Percentiles rank a stretch among this genome's conserved stretches.
Evolutionary conservation across 73 alveolate species (phyloP).

Genomic region (Breviolum minutum): DNA sequence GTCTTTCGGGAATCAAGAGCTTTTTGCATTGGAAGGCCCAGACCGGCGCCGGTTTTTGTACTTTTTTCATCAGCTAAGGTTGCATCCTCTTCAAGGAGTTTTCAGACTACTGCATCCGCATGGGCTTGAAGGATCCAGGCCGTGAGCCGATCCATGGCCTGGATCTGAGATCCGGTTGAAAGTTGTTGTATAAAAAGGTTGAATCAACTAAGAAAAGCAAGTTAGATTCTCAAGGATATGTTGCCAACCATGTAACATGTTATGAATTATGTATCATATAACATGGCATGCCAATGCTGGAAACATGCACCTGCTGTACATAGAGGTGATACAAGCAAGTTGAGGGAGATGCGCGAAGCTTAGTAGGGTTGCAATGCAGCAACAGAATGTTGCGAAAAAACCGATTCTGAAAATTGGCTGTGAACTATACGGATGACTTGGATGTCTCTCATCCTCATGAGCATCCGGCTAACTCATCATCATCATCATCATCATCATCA

Average conservation of each 20-base stretch:
- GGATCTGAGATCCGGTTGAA: background rate
- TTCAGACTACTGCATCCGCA: constrained; percentile 91
- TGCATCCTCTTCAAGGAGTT: constrained; percentile 92
- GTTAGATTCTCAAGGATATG: background rate
- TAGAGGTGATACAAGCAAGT: constrained; percentile 67
- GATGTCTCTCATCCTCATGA: too few species aligned
- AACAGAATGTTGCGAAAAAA: too few species aligned
- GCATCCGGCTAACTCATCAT: too few species aligned
- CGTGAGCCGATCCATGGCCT: constrained; percentile 59
- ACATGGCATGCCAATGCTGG: too few species aligned
- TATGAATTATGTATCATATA: too few species aligned
- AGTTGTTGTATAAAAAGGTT: background rate
- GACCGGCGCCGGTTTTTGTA: too few species aligned
- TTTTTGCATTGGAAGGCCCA: background rate
- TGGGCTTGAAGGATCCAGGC: constrained; percentile 77
- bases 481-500: too few species aligned
- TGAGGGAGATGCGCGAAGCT: constrained; percentile 40
- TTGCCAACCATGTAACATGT: too few species aligned
- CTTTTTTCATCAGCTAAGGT: background rate
- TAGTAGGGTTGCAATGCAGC: background rate
- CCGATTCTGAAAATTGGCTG: too few species aligned
- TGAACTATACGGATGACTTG: too few species aligned
- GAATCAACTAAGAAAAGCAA: background rate
- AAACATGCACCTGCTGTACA: background rate
- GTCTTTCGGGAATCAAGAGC: too few species aligned